phyloP scores from a whole-genome alignment of 495 filamentous ascomycete genomes.

The Xylaria intraflava region DNA sequence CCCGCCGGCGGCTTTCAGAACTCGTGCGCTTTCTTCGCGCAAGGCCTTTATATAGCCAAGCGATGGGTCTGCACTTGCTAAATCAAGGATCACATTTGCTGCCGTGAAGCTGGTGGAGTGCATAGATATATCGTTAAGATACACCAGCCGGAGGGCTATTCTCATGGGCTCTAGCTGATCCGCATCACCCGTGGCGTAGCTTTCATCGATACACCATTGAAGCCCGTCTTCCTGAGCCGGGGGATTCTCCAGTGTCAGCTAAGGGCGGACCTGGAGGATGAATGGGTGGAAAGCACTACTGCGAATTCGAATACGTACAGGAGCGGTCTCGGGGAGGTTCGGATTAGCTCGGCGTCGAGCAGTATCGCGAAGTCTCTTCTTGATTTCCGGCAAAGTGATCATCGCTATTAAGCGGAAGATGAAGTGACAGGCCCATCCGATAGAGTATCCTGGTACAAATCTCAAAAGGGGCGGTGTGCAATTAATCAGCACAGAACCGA shows the following conservation, averaged over 20 bases:
- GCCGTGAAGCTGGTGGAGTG: background rate
- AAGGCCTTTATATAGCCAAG: conserved; percentile 6
- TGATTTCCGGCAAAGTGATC: background rate
- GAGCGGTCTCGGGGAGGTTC: background rate
- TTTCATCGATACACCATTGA: conserved; percentile 12
- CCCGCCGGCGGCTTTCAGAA: conserved; percentile 4
- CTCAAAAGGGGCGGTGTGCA: background rate
- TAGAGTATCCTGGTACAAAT: background rate
- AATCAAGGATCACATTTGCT: background rate
- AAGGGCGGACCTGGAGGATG: no score
- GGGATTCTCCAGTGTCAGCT: no score
- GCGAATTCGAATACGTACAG: background rate
- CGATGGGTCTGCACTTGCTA: conserved; percentile 1
- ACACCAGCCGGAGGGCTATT: background rate
- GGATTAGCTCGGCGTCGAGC: background rate
- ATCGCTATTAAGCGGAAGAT: background rate
- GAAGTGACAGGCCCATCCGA: background rate
- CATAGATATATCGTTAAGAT: background rate
- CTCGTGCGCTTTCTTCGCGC: conserved; percentile 1
- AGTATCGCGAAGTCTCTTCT: background rate
- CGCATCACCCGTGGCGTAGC: background rate
- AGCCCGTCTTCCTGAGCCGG: conserved; percentile 13
- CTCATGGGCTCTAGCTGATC: background rate
- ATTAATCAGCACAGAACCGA: background rate
- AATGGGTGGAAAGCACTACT: no score